Evolutionary conservation across 2,329 filamentous ascomycete species (phyloP).

Genomic region (Clonostachys rosea): DNA sequence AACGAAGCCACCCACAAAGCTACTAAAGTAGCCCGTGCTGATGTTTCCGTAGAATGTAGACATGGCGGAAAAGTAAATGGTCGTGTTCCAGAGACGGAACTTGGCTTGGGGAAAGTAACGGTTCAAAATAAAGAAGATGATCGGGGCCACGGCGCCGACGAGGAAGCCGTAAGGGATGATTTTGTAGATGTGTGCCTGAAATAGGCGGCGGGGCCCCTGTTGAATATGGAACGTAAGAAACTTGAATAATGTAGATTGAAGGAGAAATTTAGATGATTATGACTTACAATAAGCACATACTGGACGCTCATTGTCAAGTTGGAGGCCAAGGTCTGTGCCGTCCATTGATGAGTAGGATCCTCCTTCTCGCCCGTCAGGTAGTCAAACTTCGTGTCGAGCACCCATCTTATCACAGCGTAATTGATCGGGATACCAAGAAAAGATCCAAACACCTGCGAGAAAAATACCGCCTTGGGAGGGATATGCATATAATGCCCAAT

Average conservation of each 20-base stretch:
- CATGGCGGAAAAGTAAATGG: conserved; percentile 55
- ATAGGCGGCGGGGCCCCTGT: conserved; percentile 41
- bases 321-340: conserved; percentile 45
- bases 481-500: conserved; percentile 63
- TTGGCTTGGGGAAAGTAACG: conserved; percentile 45
- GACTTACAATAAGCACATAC: conserved; percentile 50
- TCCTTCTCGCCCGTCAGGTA: conserved; percentile 43
- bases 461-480: conserved; percentile 53
- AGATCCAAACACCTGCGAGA: conserved; percentile 56
- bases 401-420: conserved; percentile 57
- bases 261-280: neutral
- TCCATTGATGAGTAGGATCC: conserved; percentile 58
- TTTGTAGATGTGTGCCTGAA: conserved; percentile 38
- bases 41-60: conserved; percentile 57
- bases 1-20: conserved; percentile 54
- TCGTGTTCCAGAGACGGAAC: conserved; percentile 55
- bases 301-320: conserved; percentile 52
- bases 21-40: conserved; percentile 52
- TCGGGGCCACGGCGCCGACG: conserved; percentile 37
- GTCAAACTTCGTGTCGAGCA: conserved; percentile 50
- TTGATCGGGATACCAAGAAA: conserved; percentile 56
- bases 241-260: neutral
- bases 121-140: conserved; percentile 45
- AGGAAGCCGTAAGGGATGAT: conserved; percentile 49
- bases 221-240: neutral